These are phyloP conservation scores for Penicillium brasilianum DNA, from an alignment of 2,329 filamentous ascomycete species.

Conservation along the genomic window DNA sequence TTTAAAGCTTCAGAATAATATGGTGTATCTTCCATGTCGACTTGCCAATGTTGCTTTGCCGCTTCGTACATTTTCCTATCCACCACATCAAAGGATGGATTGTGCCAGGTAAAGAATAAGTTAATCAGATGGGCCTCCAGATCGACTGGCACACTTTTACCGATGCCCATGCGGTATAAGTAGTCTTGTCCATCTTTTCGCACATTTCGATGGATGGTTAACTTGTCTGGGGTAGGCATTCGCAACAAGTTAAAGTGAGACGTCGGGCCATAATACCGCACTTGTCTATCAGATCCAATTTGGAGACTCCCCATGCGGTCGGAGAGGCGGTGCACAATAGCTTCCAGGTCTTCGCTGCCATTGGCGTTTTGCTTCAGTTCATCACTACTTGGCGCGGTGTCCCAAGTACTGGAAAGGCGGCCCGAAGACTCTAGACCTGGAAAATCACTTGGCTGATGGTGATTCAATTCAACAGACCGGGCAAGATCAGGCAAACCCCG, in stretches of 20 bases:
- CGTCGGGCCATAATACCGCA: conserved; percentile 42
- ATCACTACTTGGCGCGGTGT: conserved; percentile 4
- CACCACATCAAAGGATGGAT: conserved; percentile 42
- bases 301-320: conserved; percentile 40
- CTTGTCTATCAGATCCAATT: conserved; percentile 35
- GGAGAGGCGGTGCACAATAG: conserved; percentile 37
- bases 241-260: conserved; percentile 40
- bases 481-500: neutral
- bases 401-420: neutral
- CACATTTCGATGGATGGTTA: conserved; percentile 14
- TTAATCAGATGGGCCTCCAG: conserved; percentile 42
- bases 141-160: conserved; percentile 31
- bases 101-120: conserved; percentile 48
- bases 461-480: neutral
- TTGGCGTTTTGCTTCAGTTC: conserved; percentile 10
- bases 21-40: conserved; percentile 13
- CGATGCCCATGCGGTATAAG: conserved; percentile 31
- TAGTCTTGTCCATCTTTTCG: conserved; percentile 21
- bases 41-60: conserved; percentile 15
- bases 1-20: conserved; percentile 27
- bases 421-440: neutral
- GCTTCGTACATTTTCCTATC: conserved; percentile 32
- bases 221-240: conserved; percentile 17
- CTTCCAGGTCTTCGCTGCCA: conserved; percentile 12
- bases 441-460: neutral